phyloP scores from a whole-genome alignment of 306 rosid species.

The Vigna mungo region DNA sequence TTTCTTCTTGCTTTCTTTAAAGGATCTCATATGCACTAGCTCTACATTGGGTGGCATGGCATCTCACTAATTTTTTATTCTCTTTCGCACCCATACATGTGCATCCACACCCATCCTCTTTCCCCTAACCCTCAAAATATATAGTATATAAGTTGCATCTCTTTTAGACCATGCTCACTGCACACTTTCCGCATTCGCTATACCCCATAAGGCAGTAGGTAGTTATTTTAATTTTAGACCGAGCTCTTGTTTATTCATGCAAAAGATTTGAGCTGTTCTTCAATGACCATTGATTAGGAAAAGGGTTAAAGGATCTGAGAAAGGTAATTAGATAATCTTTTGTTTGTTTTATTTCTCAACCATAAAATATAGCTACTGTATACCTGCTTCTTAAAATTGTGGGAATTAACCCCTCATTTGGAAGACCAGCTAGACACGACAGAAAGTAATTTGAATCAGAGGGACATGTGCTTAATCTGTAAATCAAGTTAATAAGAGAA shows the following conservation, averaged over 20 bases:
- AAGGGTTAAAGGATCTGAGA: not conserved
- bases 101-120: not conserved
- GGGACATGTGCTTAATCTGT: slow-evolving; percentile 5
- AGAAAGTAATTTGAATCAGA: not conserved
- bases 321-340: not conserved
- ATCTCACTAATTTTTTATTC: not conserved
- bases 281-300: not conserved
- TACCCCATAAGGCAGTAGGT: too few relatives aligned
- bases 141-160: not conserved
- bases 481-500: not conserved
- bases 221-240: slow-evolving; percentile 1
- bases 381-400: slow-evolving; percentile 4
- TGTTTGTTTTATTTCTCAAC: not conserved
- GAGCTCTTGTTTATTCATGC: slow-evolving; percentile 14
- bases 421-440: not conserved
- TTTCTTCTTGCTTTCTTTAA: slow-evolving; percentile 16
- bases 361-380: not conserved
- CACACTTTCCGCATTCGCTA: too few relatives aligned
- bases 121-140: slow-evolving; percentile 12
- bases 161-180: not conserved
- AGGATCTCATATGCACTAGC: slow-evolving; percentile 3
- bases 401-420: not conserved
- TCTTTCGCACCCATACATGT: not conserved
- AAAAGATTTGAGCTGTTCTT: slow-evolving; percentile 28
- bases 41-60: not conserved